Conservation (phyloP, 441 rosid genomes). For the Rhodomyrtus psidioides region DNA sequence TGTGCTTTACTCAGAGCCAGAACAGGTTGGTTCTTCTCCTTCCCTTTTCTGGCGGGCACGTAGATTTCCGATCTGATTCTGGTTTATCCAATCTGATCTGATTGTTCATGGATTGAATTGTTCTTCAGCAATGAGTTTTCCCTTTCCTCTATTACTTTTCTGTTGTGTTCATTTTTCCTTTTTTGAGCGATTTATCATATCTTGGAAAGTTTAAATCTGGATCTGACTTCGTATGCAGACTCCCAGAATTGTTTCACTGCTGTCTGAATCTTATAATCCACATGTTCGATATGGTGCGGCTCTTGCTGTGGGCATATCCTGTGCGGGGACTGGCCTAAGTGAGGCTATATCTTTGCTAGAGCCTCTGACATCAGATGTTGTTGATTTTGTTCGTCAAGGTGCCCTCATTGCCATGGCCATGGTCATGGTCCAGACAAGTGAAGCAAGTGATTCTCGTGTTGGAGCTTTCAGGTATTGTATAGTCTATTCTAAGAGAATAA, state of each 20-base stretch:
- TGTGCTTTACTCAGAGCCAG: constrained; percentile 92
- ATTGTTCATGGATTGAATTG: background rate
- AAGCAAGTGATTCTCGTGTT: constrained; percentile 94
- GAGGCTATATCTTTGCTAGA: constrained; percentile 94
- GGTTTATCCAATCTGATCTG: background rate
- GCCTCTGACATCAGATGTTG: constrained; percentile 95
- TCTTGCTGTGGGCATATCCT: constrained; percentile 94
- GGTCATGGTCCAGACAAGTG: constrained; percentile 95
- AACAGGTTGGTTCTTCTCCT: constrained; percentile 49
- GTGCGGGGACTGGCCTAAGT: constrained; percentile 95
- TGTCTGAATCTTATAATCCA: constrained; percentile 95
- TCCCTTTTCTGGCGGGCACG: background rate
- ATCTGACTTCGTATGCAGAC: constrained; percentile 38
- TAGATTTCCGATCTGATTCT: background rate
- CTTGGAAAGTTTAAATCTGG: background rate
- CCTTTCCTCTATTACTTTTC: background rate
- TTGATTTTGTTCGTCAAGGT: constrained; percentile 99
- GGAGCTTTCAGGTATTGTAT: constrained; percentile 74
- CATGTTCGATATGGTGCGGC: constrained; percentile 99
- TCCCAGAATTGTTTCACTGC: constrained; percentile 88
- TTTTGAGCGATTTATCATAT: background rate
- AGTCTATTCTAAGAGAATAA: background rate
- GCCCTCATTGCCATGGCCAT: constrained; percentile 99
- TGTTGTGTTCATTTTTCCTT: background rate
- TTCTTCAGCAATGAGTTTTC: background rate